These are phyloP conservation scores for Ceratobasidium sp. DNA, from an alignment of 1,284 basidiomycete genomes.

Conservation along the genomic window DNA sequence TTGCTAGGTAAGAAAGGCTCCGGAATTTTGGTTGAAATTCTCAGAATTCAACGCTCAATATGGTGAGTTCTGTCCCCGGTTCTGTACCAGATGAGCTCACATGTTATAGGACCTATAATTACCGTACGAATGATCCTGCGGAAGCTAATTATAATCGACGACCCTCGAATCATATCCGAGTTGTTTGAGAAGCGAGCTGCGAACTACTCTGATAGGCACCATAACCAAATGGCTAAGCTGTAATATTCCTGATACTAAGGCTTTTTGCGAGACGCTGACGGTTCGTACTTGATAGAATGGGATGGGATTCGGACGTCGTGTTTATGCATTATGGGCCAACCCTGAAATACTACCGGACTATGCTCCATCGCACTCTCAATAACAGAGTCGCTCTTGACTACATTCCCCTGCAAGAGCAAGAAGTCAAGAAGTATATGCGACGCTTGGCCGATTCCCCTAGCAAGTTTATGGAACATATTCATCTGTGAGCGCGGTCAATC, in stretches of 20 bases:
- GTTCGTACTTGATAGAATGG: neutral
- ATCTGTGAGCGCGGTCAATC: neutral
- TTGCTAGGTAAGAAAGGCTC: neutral
- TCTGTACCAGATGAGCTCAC: neutral
- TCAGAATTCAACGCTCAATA: constrained; percentile 5
- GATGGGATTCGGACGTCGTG: constrained; percentile 3
- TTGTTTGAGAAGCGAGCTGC: constrained; percentile 25
- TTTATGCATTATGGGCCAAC: neutral
- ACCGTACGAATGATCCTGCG: constrained; percentile 17
- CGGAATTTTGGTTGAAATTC: constrained; percentile 1
- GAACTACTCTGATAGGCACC: constrained; percentile 22
- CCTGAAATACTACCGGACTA: neutral
- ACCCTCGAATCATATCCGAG: constrained; percentile 16
- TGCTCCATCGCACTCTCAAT: constrained; percentile 8
- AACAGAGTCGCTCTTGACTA: neutral
- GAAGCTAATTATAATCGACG: constrained; percentile 3
- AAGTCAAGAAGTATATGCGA: neutral
- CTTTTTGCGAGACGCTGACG: neutral
- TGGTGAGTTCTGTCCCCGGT: neutral
- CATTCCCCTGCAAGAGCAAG: constrained; percentile 11
- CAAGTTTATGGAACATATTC: neutral
- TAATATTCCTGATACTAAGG: neutral
- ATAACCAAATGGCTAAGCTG: constrained; percentile 22
- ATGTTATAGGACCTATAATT: constrained; percentile 10
- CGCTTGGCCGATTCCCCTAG: neutral